Evolutionary conservation across 768 basidiomycete species (phyloP).

Genomic region (Russula earlei): DNA sequence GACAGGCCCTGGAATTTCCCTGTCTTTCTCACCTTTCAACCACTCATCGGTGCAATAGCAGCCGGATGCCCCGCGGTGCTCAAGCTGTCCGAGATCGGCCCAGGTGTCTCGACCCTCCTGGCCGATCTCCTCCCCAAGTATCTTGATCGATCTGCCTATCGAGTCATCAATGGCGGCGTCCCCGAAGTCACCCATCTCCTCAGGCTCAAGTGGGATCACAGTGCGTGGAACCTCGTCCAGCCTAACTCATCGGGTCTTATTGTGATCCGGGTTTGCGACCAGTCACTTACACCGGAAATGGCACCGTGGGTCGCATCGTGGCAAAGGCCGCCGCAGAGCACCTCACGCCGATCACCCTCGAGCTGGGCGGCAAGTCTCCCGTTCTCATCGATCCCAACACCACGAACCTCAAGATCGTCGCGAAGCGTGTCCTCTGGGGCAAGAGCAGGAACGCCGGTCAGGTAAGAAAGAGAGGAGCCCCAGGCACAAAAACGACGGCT

Average conservation of each 20-base stretch:
- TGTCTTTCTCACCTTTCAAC: constrained; percentile 8
- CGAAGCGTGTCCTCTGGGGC: constrained; percentile 58
- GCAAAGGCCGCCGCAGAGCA: constrained; percentile 36
- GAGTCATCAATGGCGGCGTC: constrained; percentile 50
- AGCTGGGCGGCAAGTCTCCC: constrained; percentile 37
- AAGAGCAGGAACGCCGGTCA: constrained; percentile 61
- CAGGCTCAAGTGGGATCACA: constrained; percentile 33
- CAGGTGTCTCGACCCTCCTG: constrained; percentile 46
- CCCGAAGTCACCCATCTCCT: constrained; percentile 31
- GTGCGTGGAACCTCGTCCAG: constrained; percentile 28
- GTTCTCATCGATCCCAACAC: constrained; percentile 34
- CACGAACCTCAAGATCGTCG: constrained; percentile 42
- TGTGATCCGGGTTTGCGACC: neutral
- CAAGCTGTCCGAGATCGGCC: constrained; percentile 69
- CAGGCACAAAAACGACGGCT: too few species aligned
- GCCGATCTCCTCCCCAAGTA: constrained; percentile 67
- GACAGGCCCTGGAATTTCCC: constrained; percentile 14
- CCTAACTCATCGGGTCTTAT: constrained; percentile 12
- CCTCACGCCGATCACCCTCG: constrained; percentile 36
- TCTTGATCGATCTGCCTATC: constrained; percentile 54
- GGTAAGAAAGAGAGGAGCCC: too few species aligned
- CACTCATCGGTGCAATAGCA: constrained; percentile 51
- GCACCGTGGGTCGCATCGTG: constrained; percentile 31
- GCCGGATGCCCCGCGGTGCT: constrained; percentile 65
- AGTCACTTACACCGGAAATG: constrained; percentile 34